Evolutionary conservation across 2,329 filamentous ascomycete genomes (phyloP), one percentile per base, ranked within the genome.

Genomic region (Arthrobotrys conoides): DNA sequence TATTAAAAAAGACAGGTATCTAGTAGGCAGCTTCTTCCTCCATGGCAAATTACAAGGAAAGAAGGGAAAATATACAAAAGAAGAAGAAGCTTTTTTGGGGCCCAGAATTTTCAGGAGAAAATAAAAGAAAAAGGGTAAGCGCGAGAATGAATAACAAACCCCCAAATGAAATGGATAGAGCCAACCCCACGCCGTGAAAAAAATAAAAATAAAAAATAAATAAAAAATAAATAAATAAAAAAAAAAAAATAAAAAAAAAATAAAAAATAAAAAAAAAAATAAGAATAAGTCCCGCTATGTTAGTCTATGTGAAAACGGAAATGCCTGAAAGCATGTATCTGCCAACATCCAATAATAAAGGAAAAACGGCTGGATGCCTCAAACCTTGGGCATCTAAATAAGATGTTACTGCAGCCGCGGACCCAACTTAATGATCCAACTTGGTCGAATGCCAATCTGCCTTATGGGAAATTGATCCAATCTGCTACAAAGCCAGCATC

Each of bases 381-480:
- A 67, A 41, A 53, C 3, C n/a, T 16, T 18, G 12, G n/a, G 36
- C 1, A 49, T 49, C 41, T 9, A 41, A 67, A 36, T 20, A 53
- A 51, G 33, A 67, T 53, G 30, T 24, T 38, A 53, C 18, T 3
- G 9, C 4, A 33, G 9, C 46, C 8, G 33, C 18, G 20, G 36
- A 51, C 27, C 24, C 22, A 67, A 20, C 51, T n/a, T 30, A 53
- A 24, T 38, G 16, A 12, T 27, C 20, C 46, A 53, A 51, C 48
- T 12, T 67, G 27, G 16, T 27, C n/a, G 8, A 16, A 12, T 14
- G n/a, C 18, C 24, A n/a, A 30, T 38, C 24, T 44, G 27, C 27
- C 71, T 16, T 48, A 77, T 22, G 73, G 73, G 67, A 77, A 77
- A 67, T 77, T 71, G 27, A 77, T 64, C 73, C 73, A 77, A 63